phyloP scores from a whole-genome alignment of 805 yeast genomes.

The Monosporozyma siamensis region DNA sequence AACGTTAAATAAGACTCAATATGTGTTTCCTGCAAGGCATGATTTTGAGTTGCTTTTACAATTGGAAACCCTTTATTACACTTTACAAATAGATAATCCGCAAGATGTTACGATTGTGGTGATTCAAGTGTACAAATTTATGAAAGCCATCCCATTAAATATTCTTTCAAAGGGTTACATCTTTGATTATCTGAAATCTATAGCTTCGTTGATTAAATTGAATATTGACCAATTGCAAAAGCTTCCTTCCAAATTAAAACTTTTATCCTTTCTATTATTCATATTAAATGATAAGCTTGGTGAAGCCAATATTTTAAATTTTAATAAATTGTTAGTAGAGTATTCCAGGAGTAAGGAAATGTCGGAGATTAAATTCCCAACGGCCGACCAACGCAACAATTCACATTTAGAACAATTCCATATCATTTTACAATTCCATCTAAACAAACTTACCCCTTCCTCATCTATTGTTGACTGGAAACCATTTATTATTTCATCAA shows the following conservation, averaged over 20 bases:
- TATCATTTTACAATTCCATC: conserved; percentile 22
- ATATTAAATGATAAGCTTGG: neutral
- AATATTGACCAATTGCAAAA: conserved; percentile 1
- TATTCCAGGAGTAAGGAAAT: neutral
- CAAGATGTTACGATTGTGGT: neutral
- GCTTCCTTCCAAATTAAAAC: conserved; percentile 2
- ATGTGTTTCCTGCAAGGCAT: neutral
- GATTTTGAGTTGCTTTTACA: conserved; percentile 14
- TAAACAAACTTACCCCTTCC: conserved; percentile 10
- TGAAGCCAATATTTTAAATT: neutral
- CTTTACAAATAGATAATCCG: conserved; percentile 6
- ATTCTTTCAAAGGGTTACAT: conserved; percentile 17
- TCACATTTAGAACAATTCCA: conserved; percentile 26
- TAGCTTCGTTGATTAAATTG: conserved; percentile 11
- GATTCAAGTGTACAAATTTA: conserved; percentile 7
- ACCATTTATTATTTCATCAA: conserved; percentile 26
- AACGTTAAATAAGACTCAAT: neutral
- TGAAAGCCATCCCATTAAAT: conserved; percentile 15
- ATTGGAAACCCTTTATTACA: conserved; percentile 21
- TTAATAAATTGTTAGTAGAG: neutral
- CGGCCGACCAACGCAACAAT: conserved; percentile 32
- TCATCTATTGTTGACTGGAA: conserved; percentile 18
- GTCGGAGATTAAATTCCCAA: conserved; percentile 34
- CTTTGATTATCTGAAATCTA: conserved; percentile 17
- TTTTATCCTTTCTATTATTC: conserved; percentile 8